Conservation (phyloP, 345 rosid species). For the Microcos paniculata region DNA sequence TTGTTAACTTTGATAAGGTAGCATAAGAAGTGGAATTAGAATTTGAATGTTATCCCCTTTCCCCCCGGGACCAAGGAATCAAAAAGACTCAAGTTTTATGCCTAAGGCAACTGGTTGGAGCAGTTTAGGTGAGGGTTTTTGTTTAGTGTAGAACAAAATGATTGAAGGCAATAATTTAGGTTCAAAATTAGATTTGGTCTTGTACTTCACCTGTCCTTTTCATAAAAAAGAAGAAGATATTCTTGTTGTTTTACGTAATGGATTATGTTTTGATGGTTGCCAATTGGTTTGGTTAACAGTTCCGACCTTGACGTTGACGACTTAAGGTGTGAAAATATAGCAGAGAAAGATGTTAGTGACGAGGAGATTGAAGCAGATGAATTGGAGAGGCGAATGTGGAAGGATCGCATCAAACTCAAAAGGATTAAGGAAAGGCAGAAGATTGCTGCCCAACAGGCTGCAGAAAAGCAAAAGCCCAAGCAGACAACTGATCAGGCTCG, state of each 20-base stretch:
- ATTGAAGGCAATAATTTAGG: not conserved
- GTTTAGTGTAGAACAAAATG: not conserved
- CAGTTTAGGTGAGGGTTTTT: not conserved
- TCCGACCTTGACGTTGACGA: conserved; percentile 76
- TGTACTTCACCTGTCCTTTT: not conserved
- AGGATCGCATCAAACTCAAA: conserved; percentile 78
- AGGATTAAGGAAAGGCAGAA: conserved; percentile 84
- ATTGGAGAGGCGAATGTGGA: conserved; percentile 94
- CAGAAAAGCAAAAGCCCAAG: conserved; percentile 71
- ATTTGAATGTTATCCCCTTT: too few relatives aligned
- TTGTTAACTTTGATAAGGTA: not conserved
- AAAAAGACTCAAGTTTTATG: not conserved
- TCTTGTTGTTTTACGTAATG: conserved; percentile 6
- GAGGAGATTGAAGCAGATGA: conserved; percentile 93
- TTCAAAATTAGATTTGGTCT: not conserved
- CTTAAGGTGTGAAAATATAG: conserved; percentile 69
- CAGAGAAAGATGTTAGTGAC: conserved; percentile 91
- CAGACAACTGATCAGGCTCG: conserved; percentile 86
- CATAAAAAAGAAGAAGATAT: not conserved
- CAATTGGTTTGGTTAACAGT: conserved; percentile 34
- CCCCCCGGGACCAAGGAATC: too few relatives aligned
- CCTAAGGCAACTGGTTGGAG: not conserved
- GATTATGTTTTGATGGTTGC: conserved; percentile 20
- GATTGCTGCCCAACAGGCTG: conserved; percentile 63
- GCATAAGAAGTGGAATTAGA: not conserved